Conservation (phyloP, 2,329 filamentous ascomycete genomes). For the Phoma herbarum region DNA sequence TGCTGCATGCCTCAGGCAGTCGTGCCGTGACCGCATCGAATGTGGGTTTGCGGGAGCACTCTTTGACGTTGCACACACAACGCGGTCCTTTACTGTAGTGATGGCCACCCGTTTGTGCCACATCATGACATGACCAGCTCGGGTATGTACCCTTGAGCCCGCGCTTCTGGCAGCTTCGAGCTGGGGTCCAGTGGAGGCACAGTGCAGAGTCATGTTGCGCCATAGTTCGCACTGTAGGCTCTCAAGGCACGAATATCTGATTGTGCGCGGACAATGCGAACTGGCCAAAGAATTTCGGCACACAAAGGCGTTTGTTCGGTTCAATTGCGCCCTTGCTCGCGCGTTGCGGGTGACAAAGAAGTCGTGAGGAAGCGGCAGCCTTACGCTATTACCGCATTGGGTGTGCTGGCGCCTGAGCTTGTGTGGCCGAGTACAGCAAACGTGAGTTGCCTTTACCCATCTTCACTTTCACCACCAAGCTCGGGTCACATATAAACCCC, state of each 20-base stretch:
- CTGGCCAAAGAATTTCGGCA: background rate
- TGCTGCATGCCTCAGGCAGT: background rate
- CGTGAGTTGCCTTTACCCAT: conserved; percentile 18
- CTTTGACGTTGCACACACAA: background rate
- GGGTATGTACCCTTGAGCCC: background rate
- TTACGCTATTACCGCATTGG: conserved; percentile 17
- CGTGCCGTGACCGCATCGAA: background rate
- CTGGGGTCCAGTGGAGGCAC: conserved; percentile 1
- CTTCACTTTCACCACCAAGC: conserved; percentile 14
- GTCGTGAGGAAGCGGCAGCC: conserved; percentile 6
- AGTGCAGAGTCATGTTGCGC: conserved; percentile 9
- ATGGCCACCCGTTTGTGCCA: conserved; percentile 1
- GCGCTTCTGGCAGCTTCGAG: conserved; percentile 7
- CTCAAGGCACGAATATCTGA: background rate
- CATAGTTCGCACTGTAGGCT: background rate
- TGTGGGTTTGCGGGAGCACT: background rate
- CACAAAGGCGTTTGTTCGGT: conserved; percentile 2
- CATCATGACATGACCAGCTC: background rate
- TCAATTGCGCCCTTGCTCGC: conserved; percentile 9
- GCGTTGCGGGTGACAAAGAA: background rate
- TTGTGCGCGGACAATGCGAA: background rate
- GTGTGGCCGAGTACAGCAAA: conserved; percentile 17
- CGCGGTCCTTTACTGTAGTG: no score
- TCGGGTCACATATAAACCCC: conserved; percentile 25
- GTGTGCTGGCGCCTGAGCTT: conserved; percentile 21